Evolutionary conservation across 352 stramenopile genomes (phyloP), one percentile per base, ranked within the genome.

Genomic region (Pythium insidiosum): DNA sequence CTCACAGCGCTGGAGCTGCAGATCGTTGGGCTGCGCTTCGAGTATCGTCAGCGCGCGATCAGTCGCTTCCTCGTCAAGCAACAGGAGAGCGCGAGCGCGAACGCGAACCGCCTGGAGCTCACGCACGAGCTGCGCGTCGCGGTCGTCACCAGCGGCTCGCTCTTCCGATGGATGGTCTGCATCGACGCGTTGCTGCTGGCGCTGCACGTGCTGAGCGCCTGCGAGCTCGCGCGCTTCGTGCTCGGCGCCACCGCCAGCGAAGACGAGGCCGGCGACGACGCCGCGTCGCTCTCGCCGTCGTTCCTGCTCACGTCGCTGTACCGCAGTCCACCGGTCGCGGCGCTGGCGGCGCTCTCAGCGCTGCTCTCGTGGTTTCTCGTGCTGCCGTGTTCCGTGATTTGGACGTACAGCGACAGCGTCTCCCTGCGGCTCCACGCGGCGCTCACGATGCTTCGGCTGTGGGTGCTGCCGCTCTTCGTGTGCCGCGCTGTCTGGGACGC

Each of bases 351-450:
- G 15, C 16, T 71, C 15, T 64, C 68, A 5, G 53, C 63, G 19
- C n/a, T 77, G 13, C 22, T 84, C 5, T 66, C 68, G 4, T 84
- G 72, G 68, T 59, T 57, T 16, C 33, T 76, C n/a, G 35, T 84
- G n/a, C 25, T 77, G 15, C 72, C 68, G 7, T 56, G 53, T 7
- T 43, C 46, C n/a, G 47, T 57, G 3, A 44, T 69, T 22, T 63
- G 58, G 58, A 67, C 29, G 46, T 50, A 9, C 43, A 61, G 37
- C 37, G 49, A 59, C 9, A 55, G 46, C 41, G 20, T 45, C 24
- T 7, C 39, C 39, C 35, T 39, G 36, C 34, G 43, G 10, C n/a
- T 61, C 28, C 61, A 84, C 44, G 45, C 55, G 5, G 51, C 62
- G 38, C 25, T 78, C 25, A 68, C 68, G 13, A 56, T 64, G 30